Evolutionary conservation across 805 yeast species (phyloP).

Genomic region (Isabelozyma heimii): DNA sequence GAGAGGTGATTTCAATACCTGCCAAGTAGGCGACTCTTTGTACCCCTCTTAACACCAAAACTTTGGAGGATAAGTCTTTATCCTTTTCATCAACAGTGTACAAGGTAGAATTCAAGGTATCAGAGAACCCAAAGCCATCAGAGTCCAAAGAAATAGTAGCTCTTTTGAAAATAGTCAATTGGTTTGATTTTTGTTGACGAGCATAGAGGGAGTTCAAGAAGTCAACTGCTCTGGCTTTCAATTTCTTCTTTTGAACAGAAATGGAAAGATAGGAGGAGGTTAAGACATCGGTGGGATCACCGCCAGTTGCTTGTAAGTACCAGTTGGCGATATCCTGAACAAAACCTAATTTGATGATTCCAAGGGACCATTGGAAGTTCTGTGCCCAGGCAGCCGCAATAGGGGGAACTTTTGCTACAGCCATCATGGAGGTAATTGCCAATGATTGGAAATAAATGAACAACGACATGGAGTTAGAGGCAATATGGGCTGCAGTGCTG

Average conservation of each 20-base stretch:
- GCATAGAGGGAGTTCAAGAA: conserved; percentile 9
- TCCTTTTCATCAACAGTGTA: conserved; percentile 75
- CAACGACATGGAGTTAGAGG: conserved; percentile 90
- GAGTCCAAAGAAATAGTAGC: conserved; percentile 36
- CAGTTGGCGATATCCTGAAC: conserved; percentile 85
- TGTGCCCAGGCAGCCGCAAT: conserved; percentile 98
- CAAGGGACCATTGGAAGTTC: conserved; percentile 95
- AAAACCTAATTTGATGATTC: conserved; percentile 71
- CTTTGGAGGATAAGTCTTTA: conserved; percentile 57
- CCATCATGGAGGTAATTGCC: conserved; percentile 94
- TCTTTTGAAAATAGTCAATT: conserved; percentile 20
- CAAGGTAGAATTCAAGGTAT: conserved; percentile 41
- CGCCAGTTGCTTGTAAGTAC: conserved; percentile 96
- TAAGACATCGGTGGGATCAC: conserved; percentile 74
- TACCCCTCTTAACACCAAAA: conserved; percentile 83
- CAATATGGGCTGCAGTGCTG: conserved; percentile 92
- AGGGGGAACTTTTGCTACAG: conserved; percentile 88
- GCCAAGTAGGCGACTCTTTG: conserved; percentile 87
- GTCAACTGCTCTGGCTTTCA: conserved; percentile 23
- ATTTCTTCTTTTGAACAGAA: conserved; percentile 68
- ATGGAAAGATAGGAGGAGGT: conserved; percentile 68
- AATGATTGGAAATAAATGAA: conserved; percentile 92
- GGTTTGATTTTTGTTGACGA: conserved; percentile 6
- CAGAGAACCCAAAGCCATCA: conserved; percentile 45
- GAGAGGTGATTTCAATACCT: conserved; percentile 77